A percentile compares a stretch with the other conserved stretches of the same genome.
Conservation (phyloP, 768 basidiomycete species). For the Serendipita sp. region DNA sequence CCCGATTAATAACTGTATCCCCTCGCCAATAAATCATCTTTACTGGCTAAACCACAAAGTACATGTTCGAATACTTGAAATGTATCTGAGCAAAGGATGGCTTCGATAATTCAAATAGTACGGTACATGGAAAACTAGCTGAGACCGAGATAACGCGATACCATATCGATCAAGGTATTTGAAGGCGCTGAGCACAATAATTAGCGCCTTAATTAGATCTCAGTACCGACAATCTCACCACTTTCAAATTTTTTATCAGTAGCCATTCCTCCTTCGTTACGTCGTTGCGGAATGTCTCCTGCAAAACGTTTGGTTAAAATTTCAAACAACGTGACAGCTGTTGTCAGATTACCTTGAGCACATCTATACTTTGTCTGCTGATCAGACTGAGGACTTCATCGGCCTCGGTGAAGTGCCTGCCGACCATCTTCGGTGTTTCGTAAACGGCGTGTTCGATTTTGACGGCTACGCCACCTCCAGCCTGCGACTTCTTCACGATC, state of each 20-base stretch:
- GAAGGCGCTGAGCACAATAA: not conserved
- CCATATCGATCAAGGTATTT: not conserved
- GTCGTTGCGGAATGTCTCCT: constrained; percentile 79
- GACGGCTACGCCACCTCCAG: constrained; percentile 92
- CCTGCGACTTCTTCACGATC: constrained; percentile 84
- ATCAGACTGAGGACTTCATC: constrained; percentile 87
- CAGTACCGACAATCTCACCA: constrained; percentile 32
- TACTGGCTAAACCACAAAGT: not conserved
- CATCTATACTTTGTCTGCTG: constrained; percentile 85
- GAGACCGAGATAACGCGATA: not conserved
- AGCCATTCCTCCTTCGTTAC: constrained; percentile 86
- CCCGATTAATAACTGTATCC: not conserved
- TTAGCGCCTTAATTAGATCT: not conserved
- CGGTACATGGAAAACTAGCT: not conserved
- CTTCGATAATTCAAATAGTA: not conserved
- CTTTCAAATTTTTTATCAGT: constrained; percentile 76
- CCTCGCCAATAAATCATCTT: not conserved
- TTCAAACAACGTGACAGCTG: not conserved
- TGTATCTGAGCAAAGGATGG: too few relatives aligned
- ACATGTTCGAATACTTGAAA: not conserved
- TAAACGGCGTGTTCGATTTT: constrained; percentile 98
- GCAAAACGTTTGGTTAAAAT: not conserved
- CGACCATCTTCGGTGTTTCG: constrained; percentile 88
- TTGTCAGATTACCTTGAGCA: constrained; percentile 56
- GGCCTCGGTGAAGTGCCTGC: constrained; percentile 90